Evolutionary conservation across 495 filamentous ascomycete genomes (phyloP).

Genomic region (Daldinia loculata): DNA sequence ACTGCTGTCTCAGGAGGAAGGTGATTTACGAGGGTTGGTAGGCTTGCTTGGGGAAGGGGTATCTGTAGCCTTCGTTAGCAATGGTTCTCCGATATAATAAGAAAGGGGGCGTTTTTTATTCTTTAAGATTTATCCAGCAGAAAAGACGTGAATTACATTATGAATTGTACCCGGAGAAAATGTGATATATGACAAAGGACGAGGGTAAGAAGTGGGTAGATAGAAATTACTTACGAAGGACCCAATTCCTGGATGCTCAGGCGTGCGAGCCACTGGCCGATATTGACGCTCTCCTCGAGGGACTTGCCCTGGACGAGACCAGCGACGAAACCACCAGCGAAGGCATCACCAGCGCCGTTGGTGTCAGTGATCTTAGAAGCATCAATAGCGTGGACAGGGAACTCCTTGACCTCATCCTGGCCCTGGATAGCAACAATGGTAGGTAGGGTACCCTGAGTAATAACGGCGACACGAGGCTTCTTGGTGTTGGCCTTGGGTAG

Average conservation of each 20-base stretch:
- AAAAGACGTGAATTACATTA: no score
- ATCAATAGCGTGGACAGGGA: constrained; percentile 78
- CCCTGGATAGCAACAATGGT: constrained; percentile 81
- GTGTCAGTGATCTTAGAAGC: constrained; percentile 87
- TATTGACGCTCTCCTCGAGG: constrained; percentile 77
- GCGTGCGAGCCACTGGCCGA: constrained; percentile 94
- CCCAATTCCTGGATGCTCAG: constrained; percentile 93
- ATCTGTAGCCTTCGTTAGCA: constrained; percentile 56
- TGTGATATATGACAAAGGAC: no score
- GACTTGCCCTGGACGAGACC: constrained; percentile 85
- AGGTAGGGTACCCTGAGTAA: constrained; percentile 92
- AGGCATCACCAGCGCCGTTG: constrained; percentile 96
- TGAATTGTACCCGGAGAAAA: no score
- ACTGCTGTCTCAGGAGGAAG: background rate
- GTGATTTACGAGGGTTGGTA: constrained; percentile 61
- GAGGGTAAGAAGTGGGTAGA: background rate
- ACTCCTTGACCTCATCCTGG: constrained; percentile 75
- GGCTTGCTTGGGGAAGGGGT: constrained; percentile 83
- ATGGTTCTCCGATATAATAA: background rate
- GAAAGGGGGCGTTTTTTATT: background rate
- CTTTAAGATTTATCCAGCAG: no score
- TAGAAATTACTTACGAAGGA: constrained; percentile 78
- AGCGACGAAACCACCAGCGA: constrained; percentile 91
- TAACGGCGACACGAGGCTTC: constrained; percentile 80
- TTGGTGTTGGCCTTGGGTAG: constrained; percentile 89